Percentiles rank a stretch among this genome's conserved stretches.
These are phyloP conservation scores for Chiua sp. DNA, from an alignment of 1,284 basidiomycete species.

Conservation along the genomic window DNA sequence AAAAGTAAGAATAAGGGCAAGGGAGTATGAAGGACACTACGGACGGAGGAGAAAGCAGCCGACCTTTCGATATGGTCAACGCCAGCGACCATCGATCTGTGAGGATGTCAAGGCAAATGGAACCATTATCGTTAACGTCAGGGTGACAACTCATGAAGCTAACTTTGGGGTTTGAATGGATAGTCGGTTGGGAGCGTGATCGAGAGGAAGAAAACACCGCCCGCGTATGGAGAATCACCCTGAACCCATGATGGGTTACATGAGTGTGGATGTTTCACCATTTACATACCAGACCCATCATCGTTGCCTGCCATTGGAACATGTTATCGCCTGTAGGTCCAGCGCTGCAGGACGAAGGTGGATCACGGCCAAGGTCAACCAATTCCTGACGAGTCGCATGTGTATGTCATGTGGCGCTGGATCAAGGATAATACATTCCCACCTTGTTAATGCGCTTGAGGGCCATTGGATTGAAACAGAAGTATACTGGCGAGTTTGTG, in stretches of 20 bases:
- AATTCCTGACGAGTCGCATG: conserved; percentile 75
- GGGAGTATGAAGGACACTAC: not conserved
- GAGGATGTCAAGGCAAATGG: conserved; percentile 98
- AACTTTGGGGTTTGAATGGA: conserved; percentile 99
- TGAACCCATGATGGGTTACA: conserved; percentile 39
- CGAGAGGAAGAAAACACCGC: conserved; percentile 96
- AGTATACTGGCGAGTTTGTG: conserved; percentile 38
- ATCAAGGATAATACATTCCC: conserved; percentile 28
- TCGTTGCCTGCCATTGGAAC: conserved; percentile 98
- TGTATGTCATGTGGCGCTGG: conserved; percentile 22
- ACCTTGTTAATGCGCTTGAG: conserved; percentile 99
- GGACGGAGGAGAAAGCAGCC: conserved; percentile 26
- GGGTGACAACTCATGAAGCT: conserved; percentile 97
- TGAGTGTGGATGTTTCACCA: not conserved
- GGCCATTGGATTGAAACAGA: conserved; percentile 67
- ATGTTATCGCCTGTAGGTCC: conserved; percentile 96
- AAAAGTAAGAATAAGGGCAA: conserved; percentile 81
- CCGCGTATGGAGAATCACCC: conserved; percentile 95
- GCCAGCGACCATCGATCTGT: conserved; percentile 99
- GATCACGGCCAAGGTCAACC: conserved; percentile 96
- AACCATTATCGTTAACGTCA: conserved; percentile 98
- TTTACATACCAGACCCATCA: conserved; percentile 93
- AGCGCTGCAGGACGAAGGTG: conserved; percentile 96
- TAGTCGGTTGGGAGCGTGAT: conserved; percentile 96
- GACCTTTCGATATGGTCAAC: conserved; percentile 98